Evolutionary conservation across 106 monocot genomes (phyloP).

Genomic region (Dendrobium officinale): DNA sequence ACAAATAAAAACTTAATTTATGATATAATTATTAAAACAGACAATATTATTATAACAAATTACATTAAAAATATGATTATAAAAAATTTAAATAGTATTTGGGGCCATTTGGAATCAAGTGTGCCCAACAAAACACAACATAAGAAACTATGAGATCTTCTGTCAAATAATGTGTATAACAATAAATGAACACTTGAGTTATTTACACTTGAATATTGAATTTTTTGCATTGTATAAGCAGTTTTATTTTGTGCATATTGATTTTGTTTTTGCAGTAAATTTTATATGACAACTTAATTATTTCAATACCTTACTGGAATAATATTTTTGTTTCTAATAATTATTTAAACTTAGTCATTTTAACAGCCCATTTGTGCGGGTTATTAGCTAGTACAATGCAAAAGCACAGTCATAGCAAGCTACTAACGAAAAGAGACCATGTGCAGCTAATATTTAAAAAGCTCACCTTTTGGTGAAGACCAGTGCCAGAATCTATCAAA

Average conservation of each 20-base stretch:
- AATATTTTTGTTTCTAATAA: neutral
- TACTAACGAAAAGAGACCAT: neutral
- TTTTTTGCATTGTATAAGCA: no score
- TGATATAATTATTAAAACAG: neutral
- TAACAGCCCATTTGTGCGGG: neutral
- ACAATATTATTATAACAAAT: no score
- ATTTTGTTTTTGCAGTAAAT: neutral
- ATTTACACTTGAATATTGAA: no score
- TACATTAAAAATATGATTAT: neutral
- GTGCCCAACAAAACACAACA: no score
- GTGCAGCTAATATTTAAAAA: neutral
- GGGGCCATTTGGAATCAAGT: no score
- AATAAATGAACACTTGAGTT: no score
- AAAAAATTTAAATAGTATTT: no score
- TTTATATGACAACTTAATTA: neutral
- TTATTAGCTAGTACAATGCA: neutral
- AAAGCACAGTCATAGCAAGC: neutral
- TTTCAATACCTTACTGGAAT: neutral
- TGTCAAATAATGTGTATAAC: no score
- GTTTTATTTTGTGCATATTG: no score
- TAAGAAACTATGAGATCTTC: no score
- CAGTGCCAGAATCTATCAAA: conserved; percentile 61
- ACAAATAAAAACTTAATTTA: neutral
- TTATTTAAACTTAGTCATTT: neutral
- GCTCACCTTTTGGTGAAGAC: conserved; percentile 64